These are phyloP conservation scores for Macrolepiota albuminosa DNA, from an alignment of 768 basidiomycete species.

Conservation along the genomic window DNA sequence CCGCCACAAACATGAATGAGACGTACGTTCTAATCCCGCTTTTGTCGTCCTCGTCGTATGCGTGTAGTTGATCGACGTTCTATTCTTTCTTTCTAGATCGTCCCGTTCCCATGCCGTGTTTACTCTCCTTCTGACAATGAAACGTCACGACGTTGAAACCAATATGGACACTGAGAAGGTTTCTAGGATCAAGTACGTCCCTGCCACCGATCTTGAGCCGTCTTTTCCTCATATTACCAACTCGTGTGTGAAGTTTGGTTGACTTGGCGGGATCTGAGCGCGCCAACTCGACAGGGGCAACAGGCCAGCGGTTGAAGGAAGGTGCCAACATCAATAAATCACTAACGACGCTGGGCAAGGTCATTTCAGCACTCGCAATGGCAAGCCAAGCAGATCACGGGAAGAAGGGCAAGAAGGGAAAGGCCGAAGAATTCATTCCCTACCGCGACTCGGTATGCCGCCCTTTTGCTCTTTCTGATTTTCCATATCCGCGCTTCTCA, in stretches of 20 bases:
- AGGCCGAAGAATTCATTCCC: slow-evolving; percentile 89
- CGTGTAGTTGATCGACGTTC: slow-evolving; percentile 6
- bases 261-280: slow-evolving; percentile 97
- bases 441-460: slow-evolving; percentile 90
- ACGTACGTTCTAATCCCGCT: slow-evolving; percentile 48
- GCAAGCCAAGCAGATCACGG: slow-evolving; percentile 56
- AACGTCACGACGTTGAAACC: slow-evolving; percentile 75
- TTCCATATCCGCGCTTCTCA: slow-evolving; percentile 1
- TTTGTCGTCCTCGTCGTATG: slow-evolving; percentile 3
- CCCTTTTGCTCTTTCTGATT: slow-evolving; percentile 10
- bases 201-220: not conserved
- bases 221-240: slow-evolving; percentile 9
- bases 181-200: slow-evolving; percentile 83
- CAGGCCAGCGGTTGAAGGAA: slow-evolving; percentile 93
- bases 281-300: slow-evolving; percentile 97
- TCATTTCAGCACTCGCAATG: slow-evolving; percentile 86
- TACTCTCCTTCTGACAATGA: slow-evolving; percentile 91
- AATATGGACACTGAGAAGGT: slow-evolving; percentile 97
- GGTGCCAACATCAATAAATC: slow-evolving; percentile 99
- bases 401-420: slow-evolving; percentile 88
- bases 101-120: slow-evolving; percentile 99
- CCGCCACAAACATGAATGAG: slow-evolving; percentile 99
- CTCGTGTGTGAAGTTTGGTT: slow-evolving; percentile 57
- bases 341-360: slow-evolving; percentile 95
- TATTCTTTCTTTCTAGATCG: slow-evolving; percentile 46